These are phyloP conservation scores for Lanmaoa pseudosensibilis DNA, from an alignment of 768 basidiomycete species.

Conservation along the genomic window DNA sequence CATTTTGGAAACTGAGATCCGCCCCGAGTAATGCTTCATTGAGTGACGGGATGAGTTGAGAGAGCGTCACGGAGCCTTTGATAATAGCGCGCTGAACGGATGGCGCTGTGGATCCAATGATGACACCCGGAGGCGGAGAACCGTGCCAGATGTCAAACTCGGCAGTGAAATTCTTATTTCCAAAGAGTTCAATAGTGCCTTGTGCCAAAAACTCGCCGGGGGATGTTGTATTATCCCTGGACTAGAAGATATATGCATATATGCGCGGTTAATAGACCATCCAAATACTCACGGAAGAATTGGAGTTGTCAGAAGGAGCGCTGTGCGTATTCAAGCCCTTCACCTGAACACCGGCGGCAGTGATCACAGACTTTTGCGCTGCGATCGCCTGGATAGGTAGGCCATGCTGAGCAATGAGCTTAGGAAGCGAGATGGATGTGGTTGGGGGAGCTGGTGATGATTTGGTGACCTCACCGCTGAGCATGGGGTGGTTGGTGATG, in stretches of 20 bases:
- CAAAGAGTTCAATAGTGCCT: constrained; percentile 6
- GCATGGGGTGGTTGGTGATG: too few relatives aligned
- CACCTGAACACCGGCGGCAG: not conserved
- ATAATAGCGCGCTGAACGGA: constrained; percentile 2
- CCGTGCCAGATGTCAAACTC: constrained; percentile 7
- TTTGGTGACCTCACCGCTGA: too few relatives aligned
- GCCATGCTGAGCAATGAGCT: not conserved
- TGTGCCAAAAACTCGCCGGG: not conserved
- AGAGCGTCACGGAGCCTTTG: constrained; percentile 3
- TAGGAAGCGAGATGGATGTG: not conserved
- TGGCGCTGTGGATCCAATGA: not conserved
- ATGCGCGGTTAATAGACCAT: not conserved
- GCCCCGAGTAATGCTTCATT: not conserved
- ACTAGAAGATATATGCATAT: not conserved
- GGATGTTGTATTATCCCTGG: not conserved
- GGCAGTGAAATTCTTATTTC: not conserved
- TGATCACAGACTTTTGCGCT: not conserved
- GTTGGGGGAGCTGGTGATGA: not conserved
- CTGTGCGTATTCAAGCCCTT: not conserved
- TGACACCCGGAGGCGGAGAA: constrained; percentile 2
- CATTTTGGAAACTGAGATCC: constrained; percentile 1
- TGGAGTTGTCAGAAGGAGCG: not conserved
- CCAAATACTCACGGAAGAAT: not conserved
- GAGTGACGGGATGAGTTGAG: constrained; percentile 3
- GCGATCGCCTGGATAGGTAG: not conserved